Evolutionary conservation across 306 rosid species (phyloP).

Genomic region (Crotalaria pallida): DNA sequence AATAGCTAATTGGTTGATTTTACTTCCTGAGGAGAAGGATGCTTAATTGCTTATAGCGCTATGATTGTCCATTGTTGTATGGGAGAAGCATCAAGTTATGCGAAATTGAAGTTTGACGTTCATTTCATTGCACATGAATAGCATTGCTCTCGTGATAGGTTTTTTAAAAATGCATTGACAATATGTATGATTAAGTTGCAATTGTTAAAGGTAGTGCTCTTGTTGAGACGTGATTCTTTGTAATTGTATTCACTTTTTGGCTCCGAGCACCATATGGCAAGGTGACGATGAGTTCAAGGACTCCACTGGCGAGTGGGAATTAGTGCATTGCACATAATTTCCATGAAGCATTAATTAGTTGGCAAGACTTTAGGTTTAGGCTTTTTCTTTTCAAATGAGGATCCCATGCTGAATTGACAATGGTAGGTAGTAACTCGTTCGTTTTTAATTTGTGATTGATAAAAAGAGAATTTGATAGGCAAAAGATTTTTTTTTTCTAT

Average conservation of each 20-base stretch:
- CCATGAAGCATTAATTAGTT: not conserved
- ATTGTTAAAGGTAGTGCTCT: not conserved
- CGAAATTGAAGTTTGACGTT: not conserved
- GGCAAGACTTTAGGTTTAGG: not conserved
- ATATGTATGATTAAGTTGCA: not conserved
- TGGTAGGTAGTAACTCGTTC: not conserved
- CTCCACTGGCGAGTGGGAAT: not conserved
- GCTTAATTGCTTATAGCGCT: not conserved
- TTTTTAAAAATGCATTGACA: not conserved
- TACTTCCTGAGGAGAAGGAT: not conserved
- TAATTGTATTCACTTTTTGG: not conserved
- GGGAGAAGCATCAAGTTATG: slow-evolving; percentile 1
- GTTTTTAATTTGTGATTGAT: not conserved
- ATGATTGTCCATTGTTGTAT: not conserved
- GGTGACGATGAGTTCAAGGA: not conserved
- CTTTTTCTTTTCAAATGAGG: not conserved
- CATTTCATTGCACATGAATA: not conserved
- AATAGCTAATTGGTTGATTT: not conserved
- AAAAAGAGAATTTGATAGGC: too few species aligned
- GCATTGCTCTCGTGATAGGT: not conserved
- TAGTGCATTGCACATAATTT: not conserved
- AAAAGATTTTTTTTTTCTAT: too few species aligned
- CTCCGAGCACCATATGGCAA: not conserved
- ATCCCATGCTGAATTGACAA: not conserved
- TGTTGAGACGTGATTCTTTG: not conserved